phyloP scores from a whole-genome alignment of 306 rosid species.

The Cicer chorassanicum region DNA sequence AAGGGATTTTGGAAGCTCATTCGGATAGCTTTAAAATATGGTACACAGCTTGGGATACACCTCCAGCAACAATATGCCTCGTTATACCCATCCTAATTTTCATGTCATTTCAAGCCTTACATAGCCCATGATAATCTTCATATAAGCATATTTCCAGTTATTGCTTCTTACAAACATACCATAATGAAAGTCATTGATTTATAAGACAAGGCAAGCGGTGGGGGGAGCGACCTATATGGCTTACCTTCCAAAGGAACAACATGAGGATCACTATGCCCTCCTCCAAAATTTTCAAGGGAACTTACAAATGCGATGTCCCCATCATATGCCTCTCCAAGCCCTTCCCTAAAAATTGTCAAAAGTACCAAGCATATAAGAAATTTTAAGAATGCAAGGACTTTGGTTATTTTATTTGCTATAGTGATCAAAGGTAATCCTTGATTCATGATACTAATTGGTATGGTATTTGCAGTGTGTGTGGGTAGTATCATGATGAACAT shows the following conservation, averaged over 20 bases:
- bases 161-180: conserved; percentile 36
- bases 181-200: conserved; percentile 22
- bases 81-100: conserved; percentile 32
- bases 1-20: conserved; percentile 20
- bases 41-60: conserved; percentile 28
- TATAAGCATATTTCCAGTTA: conserved; percentile 31
- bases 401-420: background rate
- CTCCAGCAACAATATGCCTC: conserved; percentile 26
- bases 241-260: conserved; percentile 94
- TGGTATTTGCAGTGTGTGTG: conserved; percentile 17
- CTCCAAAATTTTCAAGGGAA: conserved; percentile 89
- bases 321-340: conserved; percentile 88
- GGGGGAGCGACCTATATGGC: conserved; percentile 19
- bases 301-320: conserved; percentile 88
- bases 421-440: conserved; percentile 15
- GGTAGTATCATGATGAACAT: background rate
- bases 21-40: conserved; percentile 20
- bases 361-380: conserved; percentile 19
- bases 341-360: conserved; percentile 67
- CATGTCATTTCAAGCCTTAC: conserved; percentile 33
- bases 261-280: conserved; percentile 90
- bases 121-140: conserved; percentile 33
- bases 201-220: conserved; percentile 7
- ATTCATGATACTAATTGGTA: conserved; percentile 22
- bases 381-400: conserved; percentile 27